Conservation (phyloP, 1,284 basidiomycete genomes). For the Microbotryum lychnidis-dioicae region DNA sequence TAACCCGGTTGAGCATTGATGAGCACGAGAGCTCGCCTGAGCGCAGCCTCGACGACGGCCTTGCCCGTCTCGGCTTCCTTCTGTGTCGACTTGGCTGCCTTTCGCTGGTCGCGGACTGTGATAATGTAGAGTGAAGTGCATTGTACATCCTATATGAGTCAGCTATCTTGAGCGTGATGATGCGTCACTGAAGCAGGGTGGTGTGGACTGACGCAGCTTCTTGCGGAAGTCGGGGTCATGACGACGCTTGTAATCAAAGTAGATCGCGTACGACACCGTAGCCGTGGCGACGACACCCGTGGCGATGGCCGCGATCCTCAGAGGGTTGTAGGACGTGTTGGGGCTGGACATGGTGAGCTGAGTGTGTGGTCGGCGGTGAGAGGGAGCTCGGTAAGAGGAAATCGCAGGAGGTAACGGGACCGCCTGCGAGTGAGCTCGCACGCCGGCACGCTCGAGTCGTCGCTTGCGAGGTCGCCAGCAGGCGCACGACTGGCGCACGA, state of each 20-base stretch:
- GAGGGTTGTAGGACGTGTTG: constrained; percentile 41
- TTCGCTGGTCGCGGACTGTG: constrained; percentile 82
- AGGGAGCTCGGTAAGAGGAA: too few relatives aligned
- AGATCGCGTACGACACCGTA: constrained; percentile 68
- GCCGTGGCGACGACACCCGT: constrained; percentile 49
- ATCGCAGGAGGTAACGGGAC: too few relatives aligned
- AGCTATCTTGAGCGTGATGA: background rate
- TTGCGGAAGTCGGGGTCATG: constrained; percentile 82
- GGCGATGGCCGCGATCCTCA: constrained; percentile 49
- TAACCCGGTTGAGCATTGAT: constrained; percentile 34
- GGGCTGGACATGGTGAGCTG: constrained; percentile 62
- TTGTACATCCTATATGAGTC: constrained; percentile 5
- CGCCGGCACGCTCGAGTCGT: background rate
- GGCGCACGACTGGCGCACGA: background rate
- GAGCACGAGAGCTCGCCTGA: constrained; percentile 53
- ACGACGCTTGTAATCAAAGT: constrained; percentile 91
- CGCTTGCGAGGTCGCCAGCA: background rate
- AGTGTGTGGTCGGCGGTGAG: background rate
- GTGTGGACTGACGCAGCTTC: constrained; percentile 60
- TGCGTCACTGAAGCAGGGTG: background rate
- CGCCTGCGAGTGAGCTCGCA: too few relatives aligned
- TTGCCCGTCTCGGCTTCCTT: constrained; percentile 44
- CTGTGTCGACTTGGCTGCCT: constrained; percentile 54
- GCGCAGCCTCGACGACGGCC: constrained; percentile 48
- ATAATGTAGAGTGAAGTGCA: background rate